phyloP scores from a whole-genome alignment of 1,284 basidiomycete genomes.

The Rhodotorula sp. region DNA sequence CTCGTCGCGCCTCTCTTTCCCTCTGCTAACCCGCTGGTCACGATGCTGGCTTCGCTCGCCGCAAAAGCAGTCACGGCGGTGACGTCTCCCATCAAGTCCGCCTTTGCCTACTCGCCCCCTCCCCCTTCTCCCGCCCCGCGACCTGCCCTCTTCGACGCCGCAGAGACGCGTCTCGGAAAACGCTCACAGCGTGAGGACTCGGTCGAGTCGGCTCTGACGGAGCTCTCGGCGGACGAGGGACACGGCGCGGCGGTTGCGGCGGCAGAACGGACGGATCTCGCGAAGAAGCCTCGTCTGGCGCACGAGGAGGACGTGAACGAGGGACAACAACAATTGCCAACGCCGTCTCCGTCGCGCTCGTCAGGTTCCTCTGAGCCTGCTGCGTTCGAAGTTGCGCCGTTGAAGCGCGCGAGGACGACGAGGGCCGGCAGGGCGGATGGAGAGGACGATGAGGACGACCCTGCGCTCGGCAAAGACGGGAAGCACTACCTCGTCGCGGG shows the following conservation, averaged over 20 bases:
- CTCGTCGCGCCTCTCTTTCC: background rate
- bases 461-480: conserved; percentile 15
- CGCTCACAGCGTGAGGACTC: background rate
- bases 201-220: too few species aligned
- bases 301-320: too few species aligned
- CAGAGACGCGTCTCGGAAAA: background rate
- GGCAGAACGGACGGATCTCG: too few species aligned
- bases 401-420: background rate
- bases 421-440: background rate
- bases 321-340: conserved; percentile 4
- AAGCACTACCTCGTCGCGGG: conserved; percentile 24
- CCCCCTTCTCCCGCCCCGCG: background rate
- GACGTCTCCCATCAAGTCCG: conserved; percentile 1
- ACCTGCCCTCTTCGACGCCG: background rate
- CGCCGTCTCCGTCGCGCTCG: conserved; percentile 8
- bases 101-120: background rate
- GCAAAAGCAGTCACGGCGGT: background rate
- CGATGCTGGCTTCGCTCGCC: background rate
- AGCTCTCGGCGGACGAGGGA: background rate
- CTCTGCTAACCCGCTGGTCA: background rate
- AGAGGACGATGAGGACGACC: background rate
- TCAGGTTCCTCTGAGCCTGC: background rate
- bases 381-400: background rate
- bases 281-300: too few species aligned
- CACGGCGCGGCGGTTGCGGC: background rate